These are phyloP conservation scores for Fusarium austroafricanum DNA, from an alignment of 2,329 filamentous ascomycete genomes.

Conservation along the genomic window DNA sequence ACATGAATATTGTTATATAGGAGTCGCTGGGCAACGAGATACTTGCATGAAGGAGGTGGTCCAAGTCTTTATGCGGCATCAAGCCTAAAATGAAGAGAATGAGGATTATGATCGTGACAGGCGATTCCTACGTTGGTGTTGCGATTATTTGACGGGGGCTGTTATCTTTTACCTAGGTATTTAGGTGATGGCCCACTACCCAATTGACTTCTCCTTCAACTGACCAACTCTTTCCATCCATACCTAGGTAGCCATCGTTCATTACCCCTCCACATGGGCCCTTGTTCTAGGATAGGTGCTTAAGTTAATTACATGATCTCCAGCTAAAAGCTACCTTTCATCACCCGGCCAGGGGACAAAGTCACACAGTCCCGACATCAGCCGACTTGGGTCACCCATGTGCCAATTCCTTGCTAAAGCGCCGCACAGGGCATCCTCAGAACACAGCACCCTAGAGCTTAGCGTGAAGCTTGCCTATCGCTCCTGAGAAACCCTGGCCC, in stretches of 20 bases:
- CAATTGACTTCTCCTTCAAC: not conserved
- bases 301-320: slow-evolving; percentile 26
- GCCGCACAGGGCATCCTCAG: slow-evolving; percentile 8
- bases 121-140: slow-evolving; percentile 1
- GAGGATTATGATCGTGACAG: not conserved
- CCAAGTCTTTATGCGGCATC: not conserved
- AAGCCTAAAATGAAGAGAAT: not conserved
- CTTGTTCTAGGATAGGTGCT: slow-evolving; percentile 11
- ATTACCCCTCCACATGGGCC: slow-evolving; percentile 42
- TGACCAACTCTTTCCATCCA: not conserved
- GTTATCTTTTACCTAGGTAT: too few relatives aligned
- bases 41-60: not conserved
- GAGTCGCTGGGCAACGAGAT: not conserved
- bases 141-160: not conserved
- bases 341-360: slow-evolving; percentile 26
- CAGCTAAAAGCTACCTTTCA: slow-evolving; percentile 2
- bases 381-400: slow-evolving; percentile 40
- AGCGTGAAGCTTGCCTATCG: slow-evolving; percentile 11
- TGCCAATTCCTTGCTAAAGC: slow-evolving; percentile 24
- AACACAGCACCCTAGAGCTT: slow-evolving; percentile 3
- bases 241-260: not conserved
- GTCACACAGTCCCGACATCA: slow-evolving; percentile 47
- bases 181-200: not conserved
- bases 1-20: not conserved
- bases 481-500: slow-evolving; percentile 3